Conservation (phyloP, 208 protist species). For the Trypanosoma lewisi region DNA sequence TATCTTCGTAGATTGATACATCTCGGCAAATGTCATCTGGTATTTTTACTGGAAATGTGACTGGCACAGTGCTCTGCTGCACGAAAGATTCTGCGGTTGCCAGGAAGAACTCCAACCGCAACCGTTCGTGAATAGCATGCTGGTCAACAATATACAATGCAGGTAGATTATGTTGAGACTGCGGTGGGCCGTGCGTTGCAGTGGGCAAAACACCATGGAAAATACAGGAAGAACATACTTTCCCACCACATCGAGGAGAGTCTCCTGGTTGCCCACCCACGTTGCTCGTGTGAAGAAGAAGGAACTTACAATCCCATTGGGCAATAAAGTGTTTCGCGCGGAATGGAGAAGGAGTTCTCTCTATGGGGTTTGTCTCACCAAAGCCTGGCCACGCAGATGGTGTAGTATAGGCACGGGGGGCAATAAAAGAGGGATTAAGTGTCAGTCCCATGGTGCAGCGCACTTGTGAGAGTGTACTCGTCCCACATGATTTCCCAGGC, state of each 20-base stretch:
- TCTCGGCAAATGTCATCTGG: conserved; percentile 34
- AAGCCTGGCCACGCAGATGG: conserved; percentile 11
- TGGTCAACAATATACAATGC: conserved; percentile 48
- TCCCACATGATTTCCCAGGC: not conserved
- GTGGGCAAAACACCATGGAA: too few relatives aligned
- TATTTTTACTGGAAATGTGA: conserved; percentile 26
- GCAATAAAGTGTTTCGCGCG: conserved; percentile 17
- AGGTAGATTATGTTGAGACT: not conserved
- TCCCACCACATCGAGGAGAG: not conserved
- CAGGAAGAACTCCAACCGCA: conserved; percentile 73
- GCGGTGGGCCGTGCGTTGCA: not conserved
- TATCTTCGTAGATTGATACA: conserved; percentile 34
- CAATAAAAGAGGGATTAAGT: conserved; percentile 12
- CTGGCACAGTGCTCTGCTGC: conserved; percentile 9
- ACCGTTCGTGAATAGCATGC: conserved; percentile 77
- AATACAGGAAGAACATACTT: not conserved
- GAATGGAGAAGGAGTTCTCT: conserved; percentile 9
- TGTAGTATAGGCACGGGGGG: not conserved
- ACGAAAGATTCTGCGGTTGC: conserved; percentile 74
- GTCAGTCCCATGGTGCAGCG: conserved; percentile 3
- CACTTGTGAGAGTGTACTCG: conserved; percentile 12
- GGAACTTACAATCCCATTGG: conserved; percentile 28
- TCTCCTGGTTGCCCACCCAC: not conserved
- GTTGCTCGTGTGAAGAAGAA: conserved; percentile 17
- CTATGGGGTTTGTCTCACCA: not conserved